phyloP scores from a whole-genome alignment of 1,284 basidiomycete genomes.

The Fomes fomentarius region DNA sequence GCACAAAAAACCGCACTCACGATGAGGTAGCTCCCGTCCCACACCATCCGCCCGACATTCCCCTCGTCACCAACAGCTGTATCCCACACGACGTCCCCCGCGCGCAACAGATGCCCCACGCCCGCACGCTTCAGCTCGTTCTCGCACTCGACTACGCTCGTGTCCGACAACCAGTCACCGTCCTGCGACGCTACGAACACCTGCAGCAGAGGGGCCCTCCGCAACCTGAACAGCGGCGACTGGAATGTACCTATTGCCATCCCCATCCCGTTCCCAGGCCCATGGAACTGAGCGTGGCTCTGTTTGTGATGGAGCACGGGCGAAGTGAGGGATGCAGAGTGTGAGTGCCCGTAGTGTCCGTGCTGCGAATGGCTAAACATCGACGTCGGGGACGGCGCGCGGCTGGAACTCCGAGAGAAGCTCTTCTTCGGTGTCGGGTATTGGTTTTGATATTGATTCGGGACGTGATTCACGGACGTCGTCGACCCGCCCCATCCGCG shows the following conservation, averaged over 20 bases:
- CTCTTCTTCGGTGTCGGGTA: slow-evolving; percentile 15
- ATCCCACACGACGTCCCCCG: slow-evolving; percentile 84
- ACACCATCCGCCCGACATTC: slow-evolving; percentile 76
- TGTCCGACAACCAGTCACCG: slow-evolving; percentile 80
- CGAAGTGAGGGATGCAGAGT: slow-evolving; percentile 5
- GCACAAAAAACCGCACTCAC: slow-evolving; percentile 50
- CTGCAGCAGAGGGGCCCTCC: slow-evolving; percentile 72
- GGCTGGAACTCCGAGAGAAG: slow-evolving; percentile 51
- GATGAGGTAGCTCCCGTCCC: slow-evolving; percentile 83
- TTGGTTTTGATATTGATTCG: not conserved
- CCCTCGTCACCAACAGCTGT: slow-evolving; percentile 81
- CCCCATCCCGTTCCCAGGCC: not conserved
- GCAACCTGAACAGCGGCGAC: slow-evolving; percentile 67
- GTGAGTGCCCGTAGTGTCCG: slow-evolving; percentile 36
- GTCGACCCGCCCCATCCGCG: slow-evolving; percentile 18
- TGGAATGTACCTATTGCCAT: slow-evolving; percentile 43
- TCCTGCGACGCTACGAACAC: slow-evolving; percentile 83
- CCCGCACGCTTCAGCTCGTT: slow-evolving; percentile 72
- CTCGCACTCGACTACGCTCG: slow-evolving; percentile 78
- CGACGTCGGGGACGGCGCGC: slow-evolving; percentile 64
- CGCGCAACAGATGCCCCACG: slow-evolving; percentile 56
- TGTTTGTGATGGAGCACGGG: slow-evolving; percentile 13
- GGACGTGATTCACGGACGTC: slow-evolving; percentile 18
- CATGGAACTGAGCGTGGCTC: slow-evolving; percentile 1
- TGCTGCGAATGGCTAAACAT: slow-evolving; percentile 42